Evolutionary conservation across 352 stramenopile genomes (phyloP), one percentile per base, ranked within the genome.

Genomic region (Globisporangium irregulare): DNA sequence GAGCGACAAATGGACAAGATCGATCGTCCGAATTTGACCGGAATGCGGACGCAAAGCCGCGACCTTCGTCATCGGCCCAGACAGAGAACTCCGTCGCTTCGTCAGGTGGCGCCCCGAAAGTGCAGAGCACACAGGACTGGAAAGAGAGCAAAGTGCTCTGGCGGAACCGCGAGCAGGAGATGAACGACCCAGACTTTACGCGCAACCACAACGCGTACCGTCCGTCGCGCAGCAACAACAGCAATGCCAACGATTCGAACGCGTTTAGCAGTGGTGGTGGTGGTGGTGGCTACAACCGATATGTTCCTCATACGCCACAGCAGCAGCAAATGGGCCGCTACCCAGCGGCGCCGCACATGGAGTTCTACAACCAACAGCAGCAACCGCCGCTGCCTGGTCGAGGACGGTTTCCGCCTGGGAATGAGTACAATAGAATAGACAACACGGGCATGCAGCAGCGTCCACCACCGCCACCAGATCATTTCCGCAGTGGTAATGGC

Each of bases 101-200:
- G 24, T 36, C 43, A 22, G n/a, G n/a, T 18, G 50, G 50, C 5
- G 10, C 56, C 1, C 32, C 24, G 20, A 60, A 36, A 22, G 59
- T 48, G 38, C 66, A 71, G 59, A 71, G 60, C 43, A 62, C 73
- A 55, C 77, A 91, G 43, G 88, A 89, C 72, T 96, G 89, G 89
- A 94, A 94, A 65, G 84, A 95, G 67, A 94, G 78, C 68, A 98
- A 98, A 66, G 95, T 97, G 38, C 82, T 97, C 54, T 98, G 92
- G 81, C 88, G 95, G 25, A 98, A 98, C 79, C 90, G 93, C 34
- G 86, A 97, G 68, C 89, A 98, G 73, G 95, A 98, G 77, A 69
- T 96, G 70, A 97, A 97, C 64, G 95, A 98, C 74, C 92, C 92
- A 2, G 92, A 98, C 71, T 98, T 98, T 48, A 91, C 89, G 41